phyloP scores from a whole-genome alignment of 208 protist genomes.

The Tritrichomonas musculus region DNA sequence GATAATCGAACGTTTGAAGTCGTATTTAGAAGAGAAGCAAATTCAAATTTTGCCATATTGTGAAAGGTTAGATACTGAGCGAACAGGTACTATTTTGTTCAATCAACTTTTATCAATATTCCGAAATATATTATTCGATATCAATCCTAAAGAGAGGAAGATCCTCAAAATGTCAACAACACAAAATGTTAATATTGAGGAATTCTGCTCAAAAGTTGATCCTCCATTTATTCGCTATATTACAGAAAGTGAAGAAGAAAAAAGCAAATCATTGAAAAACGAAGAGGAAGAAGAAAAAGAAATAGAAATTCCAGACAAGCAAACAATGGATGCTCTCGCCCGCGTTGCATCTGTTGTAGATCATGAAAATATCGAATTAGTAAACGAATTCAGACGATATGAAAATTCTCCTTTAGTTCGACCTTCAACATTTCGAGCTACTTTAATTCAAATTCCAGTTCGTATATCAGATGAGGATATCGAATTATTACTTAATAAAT shows the following conservation, averaged over 20 bases:
- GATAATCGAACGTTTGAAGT: not conserved
- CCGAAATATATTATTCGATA: not conserved
- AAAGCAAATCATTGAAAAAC: no score
- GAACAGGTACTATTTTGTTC: not conserved
- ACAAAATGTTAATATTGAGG: not conserved
- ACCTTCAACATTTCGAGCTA: no score
- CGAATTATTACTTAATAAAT: no score
- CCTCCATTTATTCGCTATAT: not conserved
- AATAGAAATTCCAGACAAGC: no score
- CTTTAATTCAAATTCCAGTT: no score
- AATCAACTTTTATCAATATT: not conserved
- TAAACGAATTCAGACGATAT: no score
- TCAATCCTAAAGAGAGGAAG: not conserved
- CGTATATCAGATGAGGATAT: no score
- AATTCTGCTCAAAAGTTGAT: not conserved
- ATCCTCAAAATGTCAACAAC: not conserved
- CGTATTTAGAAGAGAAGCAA: not conserved
- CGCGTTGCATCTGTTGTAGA: no score
- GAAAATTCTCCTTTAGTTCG: no score
- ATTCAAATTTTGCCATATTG: not conserved
- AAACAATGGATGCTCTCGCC: no score
- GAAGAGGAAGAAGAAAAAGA: no score
- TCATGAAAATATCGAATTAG: no score
- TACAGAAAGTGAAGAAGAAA: not conserved
- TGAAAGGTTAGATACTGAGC: not conserved